Evolutionary conservation across 139 green algal species (phyloP).

Genomic region (Chlamydomonas asymmetrica): DNA sequence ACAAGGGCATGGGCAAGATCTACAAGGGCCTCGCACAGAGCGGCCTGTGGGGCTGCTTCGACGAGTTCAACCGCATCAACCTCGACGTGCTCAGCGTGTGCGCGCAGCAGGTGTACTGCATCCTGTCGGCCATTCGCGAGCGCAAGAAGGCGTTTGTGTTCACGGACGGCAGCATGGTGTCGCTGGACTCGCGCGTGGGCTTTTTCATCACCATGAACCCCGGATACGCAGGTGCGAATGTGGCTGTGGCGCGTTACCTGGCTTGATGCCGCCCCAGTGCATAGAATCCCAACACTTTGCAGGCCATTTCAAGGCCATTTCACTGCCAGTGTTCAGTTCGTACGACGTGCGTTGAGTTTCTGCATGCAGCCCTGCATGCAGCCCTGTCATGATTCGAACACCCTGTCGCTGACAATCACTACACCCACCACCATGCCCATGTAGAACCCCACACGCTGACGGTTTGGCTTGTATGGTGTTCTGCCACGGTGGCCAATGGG

Average conservation of each 20-base stretch:
- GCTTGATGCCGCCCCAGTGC: neutral
- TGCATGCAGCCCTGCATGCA: no score
- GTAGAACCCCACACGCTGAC: neutral
- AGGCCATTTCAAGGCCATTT: no score
- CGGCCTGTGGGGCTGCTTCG: slow-evolving; percentile 95
- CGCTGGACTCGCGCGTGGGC: slow-evolving; percentile 86
- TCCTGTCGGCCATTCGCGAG: slow-evolving; percentile 90
- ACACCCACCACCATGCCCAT: neutral
- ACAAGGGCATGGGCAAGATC: slow-evolving; percentile 96
- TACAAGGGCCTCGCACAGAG: slow-evolving; percentile 95
- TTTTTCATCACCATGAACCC: slow-evolving; percentile 99
- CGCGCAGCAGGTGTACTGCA: slow-evolving; percentile 94
- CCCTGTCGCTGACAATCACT: no score
- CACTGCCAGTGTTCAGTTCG: no score
- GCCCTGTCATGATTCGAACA: no score
- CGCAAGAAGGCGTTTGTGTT: slow-evolving; percentile 91
- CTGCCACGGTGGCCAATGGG: no score
- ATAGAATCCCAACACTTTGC: no score
- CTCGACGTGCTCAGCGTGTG: slow-evolving; percentile 95
- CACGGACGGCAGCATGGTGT: slow-evolving; percentile 86
- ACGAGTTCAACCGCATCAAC: slow-evolving; percentile 99
- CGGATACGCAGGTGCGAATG: slow-evolving; percentile 54
- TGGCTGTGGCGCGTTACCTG: neutral
- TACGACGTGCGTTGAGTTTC: no score
- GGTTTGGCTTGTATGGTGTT: no score